Base-by-base conservation (phyloP, 345 rosid species). In the Noccaea caerulescens region DNA sequence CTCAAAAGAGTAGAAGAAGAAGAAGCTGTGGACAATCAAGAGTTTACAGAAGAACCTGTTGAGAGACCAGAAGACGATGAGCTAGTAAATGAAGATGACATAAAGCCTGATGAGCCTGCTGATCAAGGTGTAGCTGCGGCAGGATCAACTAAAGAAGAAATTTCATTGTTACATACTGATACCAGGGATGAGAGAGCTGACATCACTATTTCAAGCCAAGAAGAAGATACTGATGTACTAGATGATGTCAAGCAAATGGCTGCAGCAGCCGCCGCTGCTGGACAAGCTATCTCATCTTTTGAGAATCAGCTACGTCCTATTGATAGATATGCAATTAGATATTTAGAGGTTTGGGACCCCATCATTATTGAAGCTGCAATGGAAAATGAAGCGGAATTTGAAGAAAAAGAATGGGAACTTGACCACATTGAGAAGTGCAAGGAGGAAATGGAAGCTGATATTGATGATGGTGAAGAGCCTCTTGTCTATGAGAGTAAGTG, bases 381-480 rank as follows among this genome's bases (percentile, higher is more conserved):
- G 62, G 97, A 87, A 71, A 80, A 88, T 69, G 91, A 90, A 82
- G 85, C 75, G 38, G 81, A 80, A 70, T 86, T 92, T 80, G 94
- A 92, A 76, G 96, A 88, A 87, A 80, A 79, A 60, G 97, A 92
- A 78, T 95, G 99, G 99, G 99, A 95, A 66, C 93, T 95, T 76
- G 98, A 92, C 69, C 92, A 86, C 57, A 87, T 95, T 73, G 98
- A 95, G 76, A 88, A 81, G 83, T 92, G 82, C 75, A 95, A 95
- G 84, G 99, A 92, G 63, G 99, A 95, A 79, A 87, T 95, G 96
- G 99, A 95, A 82, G 99, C 99, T 84, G 99, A 95, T 73, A 88
- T 90, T 77, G 99, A 95, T 76, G 99, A 95, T 64, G 97, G 90
- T 38, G 99, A 95, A 81, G 99, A 95, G 72, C 97, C 99, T 78